A percentile compares a stretch with the other conserved stretches of the same genome.
These are phyloP conservation scores for Blumeria graminis DNA, from an alignment of 2,329 filamentous ascomycete species.

Conservation along the genomic window DNA sequence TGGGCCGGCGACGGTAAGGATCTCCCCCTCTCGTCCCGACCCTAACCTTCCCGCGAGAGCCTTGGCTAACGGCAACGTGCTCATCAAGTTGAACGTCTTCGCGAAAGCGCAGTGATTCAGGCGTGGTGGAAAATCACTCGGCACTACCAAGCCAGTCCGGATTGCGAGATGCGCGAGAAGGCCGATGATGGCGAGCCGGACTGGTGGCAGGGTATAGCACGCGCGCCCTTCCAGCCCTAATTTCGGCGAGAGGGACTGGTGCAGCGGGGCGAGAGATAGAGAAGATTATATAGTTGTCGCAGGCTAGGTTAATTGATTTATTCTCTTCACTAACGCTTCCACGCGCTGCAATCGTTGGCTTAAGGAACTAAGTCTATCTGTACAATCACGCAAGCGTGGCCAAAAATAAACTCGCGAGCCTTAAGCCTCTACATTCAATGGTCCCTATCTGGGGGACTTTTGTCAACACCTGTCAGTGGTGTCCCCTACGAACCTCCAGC, in stretches of 20 bases:
- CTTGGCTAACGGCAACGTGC: neutral
- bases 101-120: conserved; percentile 43
- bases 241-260: no score
- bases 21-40: neutral
- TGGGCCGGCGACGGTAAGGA: conserved; percentile 37
- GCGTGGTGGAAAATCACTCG: conserved; percentile 72
- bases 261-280: conserved; percentile 14
- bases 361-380: no score
- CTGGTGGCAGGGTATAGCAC: conserved; percentile 47
- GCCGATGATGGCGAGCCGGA: conserved; percentile 30
- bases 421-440: no score
- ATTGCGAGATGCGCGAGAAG: conserved; percentile 32
- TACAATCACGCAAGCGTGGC: no score
- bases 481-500: no score
- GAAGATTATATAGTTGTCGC: conserved; percentile 17
- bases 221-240: conserved; percentile 39
- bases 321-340: no score
- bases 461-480: no score
- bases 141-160: conserved; percentile 39
- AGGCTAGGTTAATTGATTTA: no score
- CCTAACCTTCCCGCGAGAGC: neutral
- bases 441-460: no score
- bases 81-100: conserved; percentile 39
- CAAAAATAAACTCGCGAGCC: no score
- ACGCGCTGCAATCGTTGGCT: no score